Evolutionary conservation across 257 asterid species (phyloP).

Genomic region (Scutellaria galericulata): DNA sequence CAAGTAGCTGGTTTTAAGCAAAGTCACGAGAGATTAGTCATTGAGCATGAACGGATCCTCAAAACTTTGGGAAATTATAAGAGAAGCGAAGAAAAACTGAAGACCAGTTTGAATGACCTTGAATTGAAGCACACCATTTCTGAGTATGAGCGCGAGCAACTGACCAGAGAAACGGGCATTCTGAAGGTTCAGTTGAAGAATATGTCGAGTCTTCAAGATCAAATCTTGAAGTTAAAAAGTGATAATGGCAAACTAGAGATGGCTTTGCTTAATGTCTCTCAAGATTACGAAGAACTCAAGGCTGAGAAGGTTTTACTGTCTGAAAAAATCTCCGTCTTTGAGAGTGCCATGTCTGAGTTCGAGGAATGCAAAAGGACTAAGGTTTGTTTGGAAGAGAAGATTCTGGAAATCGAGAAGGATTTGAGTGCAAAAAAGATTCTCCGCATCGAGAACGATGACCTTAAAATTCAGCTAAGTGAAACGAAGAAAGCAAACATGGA

Average conservation of each 20-base stretch:
- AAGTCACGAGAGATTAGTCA: slow-evolving; percentile 41
- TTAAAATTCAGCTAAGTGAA: slow-evolving; percentile 53
- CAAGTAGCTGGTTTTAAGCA: slow-evolving; percentile 50
- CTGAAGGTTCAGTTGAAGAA: slow-evolving; percentile 63
- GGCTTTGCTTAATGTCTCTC: slow-evolving; percentile 40
- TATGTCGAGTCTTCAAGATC: slow-evolving; percentile 56
- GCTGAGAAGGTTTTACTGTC: slow-evolving; percentile 52
- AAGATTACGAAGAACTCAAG: slow-evolving; percentile 57
- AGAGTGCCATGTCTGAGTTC: slow-evolving; percentile 46
- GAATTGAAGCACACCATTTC: slow-evolving; percentile 78
- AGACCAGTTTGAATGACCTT: slow-evolving; percentile 60
- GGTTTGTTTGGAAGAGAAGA: slow-evolving; percentile 55
- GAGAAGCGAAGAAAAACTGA: slow-evolving; percentile 67
- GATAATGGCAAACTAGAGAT: slow-evolving; percentile 61
- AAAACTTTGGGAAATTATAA: slow-evolving; percentile 55
- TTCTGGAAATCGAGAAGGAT: slow-evolving; percentile 56
- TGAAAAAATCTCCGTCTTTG: slow-evolving; percentile 48
- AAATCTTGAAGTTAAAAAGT: slow-evolving; percentile 50
- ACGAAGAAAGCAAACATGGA: slow-evolving; percentile 50
- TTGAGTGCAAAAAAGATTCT: slow-evolving; percentile 52
- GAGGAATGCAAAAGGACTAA: slow-evolving; percentile 64
- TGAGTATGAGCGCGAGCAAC: slow-evolving; percentile 67
- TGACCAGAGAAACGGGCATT: slow-evolving; percentile 52
- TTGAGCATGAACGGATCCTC: slow-evolving; percentile 56
- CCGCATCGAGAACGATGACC: slow-evolving; percentile 43